Evolutionary conservation across 371 early-diverging fungal species (phyloP).

Genomic region (Mortierella sp.): DNA sequence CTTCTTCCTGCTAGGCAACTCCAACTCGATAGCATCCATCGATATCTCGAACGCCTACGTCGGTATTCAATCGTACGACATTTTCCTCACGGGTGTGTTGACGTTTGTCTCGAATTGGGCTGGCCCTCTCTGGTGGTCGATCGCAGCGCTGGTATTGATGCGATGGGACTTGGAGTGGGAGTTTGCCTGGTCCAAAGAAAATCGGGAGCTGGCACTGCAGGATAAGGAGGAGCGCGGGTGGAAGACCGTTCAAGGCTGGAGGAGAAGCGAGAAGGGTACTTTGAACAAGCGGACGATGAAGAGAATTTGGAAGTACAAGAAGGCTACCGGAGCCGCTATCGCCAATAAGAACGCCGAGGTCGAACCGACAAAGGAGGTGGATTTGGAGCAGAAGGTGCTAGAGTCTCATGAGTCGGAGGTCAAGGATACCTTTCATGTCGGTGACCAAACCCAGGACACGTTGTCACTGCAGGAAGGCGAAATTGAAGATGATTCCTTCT

Average conservation of each 20-base stretch:
- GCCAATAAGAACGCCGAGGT: background rate
- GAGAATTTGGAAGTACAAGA: slow-evolving; percentile 25
- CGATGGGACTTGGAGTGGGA: slow-evolving; percentile 32
- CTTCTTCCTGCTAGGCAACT: slow-evolving; percentile 82
- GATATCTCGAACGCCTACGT: slow-evolving; percentile 86
- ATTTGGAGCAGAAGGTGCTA: background rate
- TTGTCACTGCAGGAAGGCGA: background rate
- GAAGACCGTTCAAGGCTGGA: slow-evolving; percentile 29
- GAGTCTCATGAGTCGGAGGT: background rate
- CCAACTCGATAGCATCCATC: slow-evolving; percentile 84
- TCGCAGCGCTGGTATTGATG: slow-evolving; percentile 59
- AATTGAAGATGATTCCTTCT: background rate
- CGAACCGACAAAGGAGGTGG: background rate
- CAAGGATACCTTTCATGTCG: background rate
- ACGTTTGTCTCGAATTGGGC: slow-evolving; percentile 83
- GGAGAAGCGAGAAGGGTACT: slow-evolving; percentile 21
- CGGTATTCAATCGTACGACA: slow-evolving; percentile 78
- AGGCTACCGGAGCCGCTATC: background rate
- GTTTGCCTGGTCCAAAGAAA: slow-evolving; percentile 15
- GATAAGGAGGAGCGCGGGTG: slow-evolving; percentile 24
- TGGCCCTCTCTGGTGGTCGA: slow-evolving; percentile 78
- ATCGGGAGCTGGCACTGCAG: background rate
- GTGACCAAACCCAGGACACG: background rate
- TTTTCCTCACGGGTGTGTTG: slow-evolving; percentile 72
- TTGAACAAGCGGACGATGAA: slow-evolving; percentile 21